Conservation (phyloP, 2,329 filamentous ascomycete species). For the Penicillium sp. region DNA sequence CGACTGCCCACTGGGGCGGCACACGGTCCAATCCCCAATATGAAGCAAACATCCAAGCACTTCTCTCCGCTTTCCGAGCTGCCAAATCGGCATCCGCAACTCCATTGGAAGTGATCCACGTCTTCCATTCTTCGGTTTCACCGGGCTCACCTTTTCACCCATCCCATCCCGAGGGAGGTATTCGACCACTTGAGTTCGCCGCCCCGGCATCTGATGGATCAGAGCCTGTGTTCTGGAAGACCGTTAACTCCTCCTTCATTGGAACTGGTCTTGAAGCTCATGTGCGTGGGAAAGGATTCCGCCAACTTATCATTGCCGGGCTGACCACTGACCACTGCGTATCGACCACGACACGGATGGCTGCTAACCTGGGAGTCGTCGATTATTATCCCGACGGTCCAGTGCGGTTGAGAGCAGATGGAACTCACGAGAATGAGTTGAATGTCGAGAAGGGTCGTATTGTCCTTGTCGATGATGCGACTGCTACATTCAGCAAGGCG, state of each 20-base stretch:
- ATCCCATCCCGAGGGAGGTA: slow-evolving; percentile 26
- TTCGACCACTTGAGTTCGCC: slow-evolving; percentile 35
- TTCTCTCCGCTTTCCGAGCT: slow-evolving; percentile 42
- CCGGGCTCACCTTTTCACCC: slow-evolving; percentile 42
- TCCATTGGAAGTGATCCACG: slow-evolving; percentile 44
- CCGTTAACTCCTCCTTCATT: slow-evolving; percentile 51
- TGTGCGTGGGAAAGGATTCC: slow-evolving; percentile 35
- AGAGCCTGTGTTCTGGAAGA: slow-evolving; percentile 47
- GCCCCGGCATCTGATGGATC: slow-evolving; percentile 29
- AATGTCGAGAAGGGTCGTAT: slow-evolving; percentile 35
- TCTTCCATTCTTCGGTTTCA: slow-evolving; percentile 47
- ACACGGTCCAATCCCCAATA: slow-evolving; percentile 49
- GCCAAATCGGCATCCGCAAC: slow-evolving; percentile 16
- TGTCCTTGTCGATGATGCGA: slow-evolving; percentile 50
- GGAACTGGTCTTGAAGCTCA: slow-evolving; percentile 46
- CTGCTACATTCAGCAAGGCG: slow-evolving; percentile 48
- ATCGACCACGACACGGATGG: slow-evolving; percentile 52
- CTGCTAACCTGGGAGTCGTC: slow-evolving; percentile 49
- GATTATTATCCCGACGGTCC: slow-evolving; percentile 28
- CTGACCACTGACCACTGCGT: slow-evolving; percentile 55
- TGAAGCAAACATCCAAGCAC: slow-evolving; percentile 44
- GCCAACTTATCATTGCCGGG: slow-evolving; percentile 46
- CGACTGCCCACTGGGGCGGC: slow-evolving; percentile 40
- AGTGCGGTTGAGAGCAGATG: slow-evolving; percentile 19
- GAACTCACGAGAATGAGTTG: slow-evolving; percentile 20